Evolutionary conservation across 2,329 filamentous ascomycete species (phyloP).

Genomic region (Cercospora citrullina): DNA sequence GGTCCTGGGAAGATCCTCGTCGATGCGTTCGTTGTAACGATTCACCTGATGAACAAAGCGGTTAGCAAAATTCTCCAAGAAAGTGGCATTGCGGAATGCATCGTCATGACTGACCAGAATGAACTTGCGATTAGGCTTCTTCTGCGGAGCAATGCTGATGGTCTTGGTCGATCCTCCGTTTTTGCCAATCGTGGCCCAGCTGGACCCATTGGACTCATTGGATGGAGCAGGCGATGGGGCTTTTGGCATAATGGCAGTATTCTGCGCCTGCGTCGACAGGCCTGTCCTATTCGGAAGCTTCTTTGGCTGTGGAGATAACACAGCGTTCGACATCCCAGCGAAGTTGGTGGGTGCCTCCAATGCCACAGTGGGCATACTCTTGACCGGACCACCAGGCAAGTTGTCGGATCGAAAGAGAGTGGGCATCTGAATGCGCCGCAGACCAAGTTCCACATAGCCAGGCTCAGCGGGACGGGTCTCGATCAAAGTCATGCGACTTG

Average conservation of each 20-base stretch:
- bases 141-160: slow-evolving; percentile 43
- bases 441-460: slow-evolving; percentile 46
- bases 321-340: background rate
- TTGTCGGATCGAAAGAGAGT: slow-evolving; percentile 45
- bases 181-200: slow-evolving; percentile 48
- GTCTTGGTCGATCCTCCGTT: slow-evolving; percentile 36
- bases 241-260: slow-evolving; percentile 20
- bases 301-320: background rate
- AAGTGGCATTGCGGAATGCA: background rate
- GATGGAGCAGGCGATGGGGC: slow-evolving; percentile 29
- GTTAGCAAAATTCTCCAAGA: background rate
- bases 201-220: slow-evolving; percentile 19
- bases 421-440: slow-evolving; percentile 43
- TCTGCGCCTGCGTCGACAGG: slow-evolving; percentile 8
- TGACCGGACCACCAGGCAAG: slow-evolving; percentile 15
- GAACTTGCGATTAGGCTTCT: slow-evolving; percentile 36
- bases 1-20: slow-evolving; percentile 39
- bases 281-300: background rate
- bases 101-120: slow-evolving; percentile 35
- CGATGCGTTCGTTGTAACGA: slow-evolving; percentile 45
- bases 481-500: slow-evolving; percentile 47
- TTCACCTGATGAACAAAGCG: slow-evolving; percentile 31
- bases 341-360: background rate
- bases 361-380: slow-evolving; percentile 2
- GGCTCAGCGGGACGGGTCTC: slow-evolving; percentile 46